Evolutionary conservation across 768 basidiomycete genomes (phyloP).

Genomic region (Trametes meyenii): DNA sequence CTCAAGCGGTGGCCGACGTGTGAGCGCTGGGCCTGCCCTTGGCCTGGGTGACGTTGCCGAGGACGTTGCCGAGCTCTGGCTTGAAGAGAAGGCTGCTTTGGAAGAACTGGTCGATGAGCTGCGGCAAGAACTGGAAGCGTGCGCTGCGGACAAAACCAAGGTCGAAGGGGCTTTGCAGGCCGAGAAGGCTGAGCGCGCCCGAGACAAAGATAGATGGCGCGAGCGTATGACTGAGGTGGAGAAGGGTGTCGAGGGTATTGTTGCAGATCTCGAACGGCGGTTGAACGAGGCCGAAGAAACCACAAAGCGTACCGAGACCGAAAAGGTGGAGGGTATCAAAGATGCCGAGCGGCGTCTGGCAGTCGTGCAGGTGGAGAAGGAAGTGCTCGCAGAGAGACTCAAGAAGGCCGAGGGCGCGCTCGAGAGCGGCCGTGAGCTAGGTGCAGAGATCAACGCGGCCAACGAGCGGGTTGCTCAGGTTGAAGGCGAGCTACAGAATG

Average conservation of each 20-base stretch:
- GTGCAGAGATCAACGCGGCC: slow-evolving; percentile 65
- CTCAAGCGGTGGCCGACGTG: slow-evolving; percentile 44
- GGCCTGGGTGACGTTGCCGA: slow-evolving; percentile 65
- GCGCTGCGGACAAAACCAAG: slow-evolving; percentile 40
- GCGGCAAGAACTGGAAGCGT: slow-evolving; percentile 41
- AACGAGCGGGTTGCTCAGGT: slow-evolving; percentile 60
- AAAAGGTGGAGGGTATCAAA: slow-evolving; percentile 42
- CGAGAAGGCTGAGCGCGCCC: slow-evolving; percentile 59
- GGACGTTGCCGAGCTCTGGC: slow-evolving; percentile 66
- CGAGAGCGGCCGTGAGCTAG: slow-evolving; percentile 68
- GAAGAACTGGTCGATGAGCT: slow-evolving; percentile 39
- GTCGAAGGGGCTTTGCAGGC: slow-evolving; percentile 48
- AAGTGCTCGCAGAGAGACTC: slow-evolving; percentile 59
- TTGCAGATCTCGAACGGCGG: slow-evolving; percentile 64
- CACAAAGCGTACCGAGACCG: slow-evolving; percentile 44
- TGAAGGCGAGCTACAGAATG: slow-evolving; percentile 60
- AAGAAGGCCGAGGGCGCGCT: slow-evolving; percentile 66
- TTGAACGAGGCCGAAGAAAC: slow-evolving; percentile 53
- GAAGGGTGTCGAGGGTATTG: slow-evolving; percentile 65
- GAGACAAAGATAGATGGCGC: slow-evolving; percentile 72
- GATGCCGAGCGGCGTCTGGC: slow-evolving; percentile 51
- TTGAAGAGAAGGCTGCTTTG: slow-evolving; percentile 67
- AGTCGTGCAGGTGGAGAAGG: slow-evolving; percentile 52
- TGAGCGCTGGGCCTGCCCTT: slow-evolving; percentile 53
- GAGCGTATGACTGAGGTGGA: slow-evolving; percentile 74